These are phyloP conservation scores for Jacaranda mimosifolia DNA, from an alignment of 257 asterid species.

Conservation along the genomic window DNA sequence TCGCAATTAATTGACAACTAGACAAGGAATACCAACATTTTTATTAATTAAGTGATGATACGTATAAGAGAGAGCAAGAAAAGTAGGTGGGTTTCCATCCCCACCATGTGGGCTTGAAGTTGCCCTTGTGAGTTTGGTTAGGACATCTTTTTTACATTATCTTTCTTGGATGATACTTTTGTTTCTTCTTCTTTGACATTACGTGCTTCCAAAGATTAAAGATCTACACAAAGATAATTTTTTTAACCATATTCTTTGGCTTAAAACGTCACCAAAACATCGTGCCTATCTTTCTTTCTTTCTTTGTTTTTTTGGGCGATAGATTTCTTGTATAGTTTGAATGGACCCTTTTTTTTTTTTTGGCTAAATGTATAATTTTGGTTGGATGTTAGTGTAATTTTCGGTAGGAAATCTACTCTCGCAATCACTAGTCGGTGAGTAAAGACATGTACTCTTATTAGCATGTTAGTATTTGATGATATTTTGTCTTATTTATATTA, in stretches of 20 bases:
- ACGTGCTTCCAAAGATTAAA: neutral
- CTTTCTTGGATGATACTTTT: neutral
- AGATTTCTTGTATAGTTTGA: neutral
- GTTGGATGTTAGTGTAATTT: neutral
- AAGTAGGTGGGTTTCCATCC: constrained; percentile 33
- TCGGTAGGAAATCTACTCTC: neutral
- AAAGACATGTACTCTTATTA: too few relatives aligned
- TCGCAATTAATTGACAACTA: neutral
- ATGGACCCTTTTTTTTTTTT: neutral
- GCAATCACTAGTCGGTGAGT: too few relatives aligned
- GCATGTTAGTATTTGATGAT: too few relatives aligned
- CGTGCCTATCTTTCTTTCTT: too few relatives aligned
- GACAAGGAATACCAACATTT: neutral
- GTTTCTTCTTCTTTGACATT: neutral
- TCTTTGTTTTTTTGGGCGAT: neutral
- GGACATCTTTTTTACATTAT: constrained; percentile 16
- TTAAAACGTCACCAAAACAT: neutral
- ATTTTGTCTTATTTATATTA: too few relatives aligned
- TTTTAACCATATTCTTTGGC: neutral
- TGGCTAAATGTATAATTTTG: neutral
- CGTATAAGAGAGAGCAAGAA: constrained; percentile 10
- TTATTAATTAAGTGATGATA: neutral
- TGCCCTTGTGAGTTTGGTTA: constrained; percentile 26
- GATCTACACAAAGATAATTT: neutral
- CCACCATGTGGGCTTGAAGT: constrained; percentile 40